Base-by-base conservation (phyloP, 2,329 filamentous ascomycete genomes). In the Metarhizium humberi region DNA sequence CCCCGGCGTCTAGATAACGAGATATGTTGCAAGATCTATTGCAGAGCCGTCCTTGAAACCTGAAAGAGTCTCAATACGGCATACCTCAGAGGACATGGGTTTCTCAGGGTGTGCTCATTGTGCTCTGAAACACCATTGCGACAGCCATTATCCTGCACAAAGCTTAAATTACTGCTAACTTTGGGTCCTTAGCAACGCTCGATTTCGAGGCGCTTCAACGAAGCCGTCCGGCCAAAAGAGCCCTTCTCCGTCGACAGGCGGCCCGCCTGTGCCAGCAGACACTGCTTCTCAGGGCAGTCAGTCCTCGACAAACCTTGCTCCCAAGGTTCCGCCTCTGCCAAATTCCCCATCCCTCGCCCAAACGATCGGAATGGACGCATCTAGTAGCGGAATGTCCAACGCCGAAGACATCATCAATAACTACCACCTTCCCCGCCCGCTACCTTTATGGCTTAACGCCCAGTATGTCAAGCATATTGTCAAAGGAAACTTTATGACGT, bases 401-500 rank as follows among this genome's bases (percentile, higher is more conserved):
- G 74, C 72, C 56, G 80, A 85, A 63, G 80, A 82, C 55, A 69
- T 80, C 52, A 76, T 85, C 60, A 74, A 75, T 62, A 75, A 75
- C 13, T 85, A 85, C 66, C 82, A 86, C 62, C 75, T 88, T 57
- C 86, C 86, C 57, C 79, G 82, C 45, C 81, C 82, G 36, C 75
- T 84, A 57, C 88, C 88, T 16, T 74, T 89, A 58, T 91, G 88
- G 84, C 82, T 91, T 65, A 86, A 88, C 65, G 80, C 86, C 55
- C 75, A 83, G 58, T 87, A 89, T 67, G 86, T 88, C 54, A 88
- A 87, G 68, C 85, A 95, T 66, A 95, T 96, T 61, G 92, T 96
- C 66, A 95, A 92, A 76, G 92, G 92, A 57, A 97, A 96, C 75
- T 96, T 97, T 69, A 90, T 96, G 86, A 96, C 92, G 11, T 75